A percentile compares a stretch with the other conserved stretches of the same genome.
phyloP scores from a whole-genome alignment of 768 basidiomycete species.

The Boletus fagicola region DNA sequence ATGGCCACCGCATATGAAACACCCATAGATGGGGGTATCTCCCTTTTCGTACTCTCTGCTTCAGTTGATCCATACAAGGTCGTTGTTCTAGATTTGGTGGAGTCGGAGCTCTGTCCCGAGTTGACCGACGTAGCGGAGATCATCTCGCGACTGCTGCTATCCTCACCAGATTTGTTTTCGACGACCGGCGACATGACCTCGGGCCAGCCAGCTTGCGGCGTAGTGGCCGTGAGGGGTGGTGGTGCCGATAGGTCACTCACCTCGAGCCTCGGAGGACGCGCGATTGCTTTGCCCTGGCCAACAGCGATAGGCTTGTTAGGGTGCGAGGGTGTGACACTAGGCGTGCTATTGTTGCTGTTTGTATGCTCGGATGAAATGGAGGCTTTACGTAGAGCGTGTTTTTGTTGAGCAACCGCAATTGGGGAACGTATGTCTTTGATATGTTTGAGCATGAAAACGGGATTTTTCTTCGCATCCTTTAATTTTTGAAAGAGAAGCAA shows the following conservation, averaged over 20 bases:
- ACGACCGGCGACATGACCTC: slow-evolving; percentile 63
- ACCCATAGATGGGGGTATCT: slow-evolving; percentile 47
- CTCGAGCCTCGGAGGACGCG: slow-evolving; percentile 68
- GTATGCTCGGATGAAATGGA: slow-evolving; percentile 38
- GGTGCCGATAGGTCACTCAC: slow-evolving; percentile 59
- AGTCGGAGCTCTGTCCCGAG: slow-evolving; percentile 31
- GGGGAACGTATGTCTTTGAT: slow-evolving; percentile 94
- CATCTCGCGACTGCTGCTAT: slow-evolving; percentile 39
- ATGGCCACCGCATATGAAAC: slow-evolving; percentile 96
- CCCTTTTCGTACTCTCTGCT: slow-evolving; percentile 37
- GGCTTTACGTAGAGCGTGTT: slow-evolving; percentile 87
- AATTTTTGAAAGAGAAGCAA: slow-evolving; percentile 94
- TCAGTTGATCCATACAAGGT: slow-evolving; percentile 24
- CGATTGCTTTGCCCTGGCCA: slow-evolving; percentile 34
- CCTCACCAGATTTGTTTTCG: slow-evolving; percentile 48
- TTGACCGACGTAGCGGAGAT: slow-evolving; percentile 34
- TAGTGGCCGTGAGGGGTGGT: slow-evolving; percentile 56
- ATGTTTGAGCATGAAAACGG: slow-evolving; percentile 98
- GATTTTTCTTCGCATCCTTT: slow-evolving; percentile 96
- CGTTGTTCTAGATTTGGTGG: slow-evolving; percentile 18
- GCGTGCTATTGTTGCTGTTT: slow-evolving; percentile 18
- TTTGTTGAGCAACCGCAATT: slow-evolving; percentile 94
- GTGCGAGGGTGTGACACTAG: slow-evolving; percentile 18
- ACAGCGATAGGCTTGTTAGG: slow-evolving; percentile 27
- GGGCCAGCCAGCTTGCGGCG: slow-evolving; percentile 73